Evolutionary conservation across 1,284 basidiomycete species (phyloP).

Genomic region (Ustilago sp.): DNA sequence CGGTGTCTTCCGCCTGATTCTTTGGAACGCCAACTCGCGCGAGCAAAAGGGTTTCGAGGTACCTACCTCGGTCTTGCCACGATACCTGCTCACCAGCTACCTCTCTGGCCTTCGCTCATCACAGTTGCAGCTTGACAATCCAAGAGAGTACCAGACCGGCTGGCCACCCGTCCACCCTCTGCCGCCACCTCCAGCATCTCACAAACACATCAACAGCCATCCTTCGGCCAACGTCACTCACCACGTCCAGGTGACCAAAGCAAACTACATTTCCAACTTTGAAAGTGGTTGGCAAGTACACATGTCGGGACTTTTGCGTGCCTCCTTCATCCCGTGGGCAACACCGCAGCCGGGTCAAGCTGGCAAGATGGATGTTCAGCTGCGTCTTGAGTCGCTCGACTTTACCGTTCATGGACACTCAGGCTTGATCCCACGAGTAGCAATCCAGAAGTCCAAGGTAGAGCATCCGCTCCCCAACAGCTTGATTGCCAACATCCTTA

Average conservation of each 20-base stretch:
- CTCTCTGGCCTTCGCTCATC: conserved; percentile 44
- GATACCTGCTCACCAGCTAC: conserved; percentile 56
- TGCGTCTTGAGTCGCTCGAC: conserved; percentile 57
- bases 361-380: conserved; percentile 34
- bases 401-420: conserved; percentile 49
- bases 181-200: conserved; percentile 44
- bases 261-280: conserved; percentile 44
- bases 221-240: conserved; percentile 53
- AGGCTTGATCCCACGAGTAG: conserved; percentile 45
- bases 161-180: conserved; percentile 40
- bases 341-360: conserved; percentile 18
- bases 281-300: conserved; percentile 60
- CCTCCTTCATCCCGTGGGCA: conserved; percentile 45
- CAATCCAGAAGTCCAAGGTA: conserved; percentile 51
- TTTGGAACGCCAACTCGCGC: conserved; percentile 54
- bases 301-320: conserved; percentile 50
- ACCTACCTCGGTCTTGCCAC: conserved; percentile 52
- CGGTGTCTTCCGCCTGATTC: conserved; percentile 47
- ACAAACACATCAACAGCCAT: conserved; percentile 46
- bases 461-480: conserved; percentile 44
- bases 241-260: conserved; percentile 44
- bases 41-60: conserved; percentile 60
- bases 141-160: conserved; percentile 50
- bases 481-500: conserved; percentile 38
- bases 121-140: conserved; percentile 45